Evolutionary conservation across 164 flowering plant genomes (phyloP).

Genomic region (Macadamia tetraphylla): DNA sequence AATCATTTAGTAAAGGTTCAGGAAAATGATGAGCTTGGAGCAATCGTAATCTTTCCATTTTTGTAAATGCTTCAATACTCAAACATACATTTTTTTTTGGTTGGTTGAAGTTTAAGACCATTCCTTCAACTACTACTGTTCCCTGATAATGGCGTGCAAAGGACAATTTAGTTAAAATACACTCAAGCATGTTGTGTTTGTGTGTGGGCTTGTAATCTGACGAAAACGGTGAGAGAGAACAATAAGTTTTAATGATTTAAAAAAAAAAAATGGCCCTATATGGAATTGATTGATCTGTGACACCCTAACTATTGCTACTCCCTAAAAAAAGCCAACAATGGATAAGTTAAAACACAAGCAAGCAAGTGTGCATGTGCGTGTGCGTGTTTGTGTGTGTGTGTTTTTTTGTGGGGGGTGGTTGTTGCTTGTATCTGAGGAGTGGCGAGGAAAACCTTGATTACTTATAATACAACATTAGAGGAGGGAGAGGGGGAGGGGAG

Average conservation of each 20-base stretch:
- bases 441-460: too few species aligned
- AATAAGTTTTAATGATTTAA: too few species aligned
- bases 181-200: background rate
- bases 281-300: background rate
- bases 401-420: too few species aligned
- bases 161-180: background rate
- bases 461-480: too few species aligned
- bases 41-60: slow-evolving; percentile 16
- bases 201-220: too few species aligned
- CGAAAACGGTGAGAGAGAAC: too few species aligned
- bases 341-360: background rate
- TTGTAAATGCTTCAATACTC: slow-evolving; percentile 6
- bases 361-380: too few species aligned
- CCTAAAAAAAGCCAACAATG: background rate
- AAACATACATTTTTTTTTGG: background rate
- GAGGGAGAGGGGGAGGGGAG: too few species aligned
- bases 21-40: slow-evolving; percentile 6
- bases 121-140: slow-evolving; percentile 3
- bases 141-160: background rate
- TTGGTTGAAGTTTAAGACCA: background rate
- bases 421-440: too few species aligned
- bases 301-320: background rate
- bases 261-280: too few species aligned
- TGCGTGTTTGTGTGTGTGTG: too few species aligned
- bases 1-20: too few species aligned